Conservation (phyloP, 1,284 basidiomycete species). For the Rhodotorula sp. region DNA sequence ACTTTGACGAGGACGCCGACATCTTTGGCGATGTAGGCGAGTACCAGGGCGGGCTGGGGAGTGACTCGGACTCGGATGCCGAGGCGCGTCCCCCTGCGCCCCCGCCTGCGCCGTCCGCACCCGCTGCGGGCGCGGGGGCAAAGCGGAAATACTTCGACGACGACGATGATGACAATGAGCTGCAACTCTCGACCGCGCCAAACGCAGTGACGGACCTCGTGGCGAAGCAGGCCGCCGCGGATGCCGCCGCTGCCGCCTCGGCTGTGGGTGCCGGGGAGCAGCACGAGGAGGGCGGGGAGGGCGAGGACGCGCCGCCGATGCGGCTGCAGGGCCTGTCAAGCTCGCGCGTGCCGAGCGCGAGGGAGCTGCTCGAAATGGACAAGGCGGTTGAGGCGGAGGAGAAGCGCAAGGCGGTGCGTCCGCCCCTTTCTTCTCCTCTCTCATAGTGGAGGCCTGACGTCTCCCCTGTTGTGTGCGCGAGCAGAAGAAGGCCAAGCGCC, state of each 20-base stretch:
- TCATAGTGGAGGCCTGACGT: not conserved
- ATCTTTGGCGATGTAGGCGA: constrained; percentile 42
- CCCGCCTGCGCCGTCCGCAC: not conserved
- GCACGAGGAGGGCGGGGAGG: not conserved
- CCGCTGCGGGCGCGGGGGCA: not conserved
- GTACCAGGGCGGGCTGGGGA: constrained; percentile 32
- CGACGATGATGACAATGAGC: constrained; percentile 30
- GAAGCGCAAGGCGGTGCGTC: constrained; percentile 28
- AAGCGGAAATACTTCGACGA: constrained; percentile 40
- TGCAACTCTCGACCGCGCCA: constrained; percentile 24
- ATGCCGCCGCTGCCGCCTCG: not conserved
- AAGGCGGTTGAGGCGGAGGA: constrained; percentile 36
- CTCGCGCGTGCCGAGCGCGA: constrained; percentile 18
- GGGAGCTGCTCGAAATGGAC: constrained; percentile 40
- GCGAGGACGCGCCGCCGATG: not conserved
- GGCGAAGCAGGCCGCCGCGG: constrained; percentile 14
- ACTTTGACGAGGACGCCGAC: constrained; percentile 31
- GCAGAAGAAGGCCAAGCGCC: constrained; percentile 24
- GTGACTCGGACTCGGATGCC: constrained; percentile 23
- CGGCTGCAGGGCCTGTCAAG: constrained; percentile 28
- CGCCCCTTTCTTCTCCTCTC: too few species aligned
- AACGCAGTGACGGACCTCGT: constrained; percentile 27
- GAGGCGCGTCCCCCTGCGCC: not conserved
- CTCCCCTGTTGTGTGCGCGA: too few species aligned
- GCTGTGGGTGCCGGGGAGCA: not conserved